Evolutionary conservation across 2,329 filamentous ascomycete genomes (phyloP).

Genomic region (Claviceps purpurea): DNA sequence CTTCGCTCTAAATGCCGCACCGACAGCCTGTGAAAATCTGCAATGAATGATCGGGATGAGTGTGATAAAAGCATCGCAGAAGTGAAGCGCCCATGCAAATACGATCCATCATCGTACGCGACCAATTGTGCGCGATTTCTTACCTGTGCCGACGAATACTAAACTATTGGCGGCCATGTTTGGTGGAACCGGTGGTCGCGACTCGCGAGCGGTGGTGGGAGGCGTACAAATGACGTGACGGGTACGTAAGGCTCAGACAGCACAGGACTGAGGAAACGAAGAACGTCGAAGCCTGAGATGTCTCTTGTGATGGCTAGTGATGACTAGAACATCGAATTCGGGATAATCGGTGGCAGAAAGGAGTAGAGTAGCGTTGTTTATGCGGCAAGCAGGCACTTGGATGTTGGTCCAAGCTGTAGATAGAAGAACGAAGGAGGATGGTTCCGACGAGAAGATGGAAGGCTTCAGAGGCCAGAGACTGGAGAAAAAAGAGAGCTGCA

Average conservation of each 20-base stretch:
- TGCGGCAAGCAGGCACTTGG: no score
- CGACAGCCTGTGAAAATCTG: background rate
- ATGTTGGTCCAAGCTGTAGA: no score
- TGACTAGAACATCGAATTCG: background rate
- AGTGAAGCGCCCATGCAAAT: background rate
- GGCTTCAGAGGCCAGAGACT: no score
- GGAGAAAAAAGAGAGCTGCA: no score
- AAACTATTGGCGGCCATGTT: conserved; percentile 20
- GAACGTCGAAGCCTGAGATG: background rate
- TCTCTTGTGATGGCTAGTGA: background rate
- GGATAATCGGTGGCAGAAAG: background rate
- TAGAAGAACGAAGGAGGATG: no score
- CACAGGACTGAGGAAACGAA: background rate
- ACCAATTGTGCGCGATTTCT: conserved; percentile 4
- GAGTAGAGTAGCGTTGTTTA: no score
- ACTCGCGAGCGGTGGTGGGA: background rate
- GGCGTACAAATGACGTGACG: conserved; percentile 9
- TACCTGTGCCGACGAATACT: conserved; percentile 23
- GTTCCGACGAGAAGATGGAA: no score
- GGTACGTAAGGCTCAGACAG: background rate
- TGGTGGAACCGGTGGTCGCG: conserved; percentile 6
- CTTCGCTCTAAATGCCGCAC: conserved; percentile 1
- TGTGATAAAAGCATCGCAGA: background rate
- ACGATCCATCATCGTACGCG: background rate
- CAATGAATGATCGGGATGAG: background rate